These are phyloP conservation scores for Caryopteris hybrid DNA, from an alignment of 305 asterid genomes.

Conservation along the genomic window DNA sequence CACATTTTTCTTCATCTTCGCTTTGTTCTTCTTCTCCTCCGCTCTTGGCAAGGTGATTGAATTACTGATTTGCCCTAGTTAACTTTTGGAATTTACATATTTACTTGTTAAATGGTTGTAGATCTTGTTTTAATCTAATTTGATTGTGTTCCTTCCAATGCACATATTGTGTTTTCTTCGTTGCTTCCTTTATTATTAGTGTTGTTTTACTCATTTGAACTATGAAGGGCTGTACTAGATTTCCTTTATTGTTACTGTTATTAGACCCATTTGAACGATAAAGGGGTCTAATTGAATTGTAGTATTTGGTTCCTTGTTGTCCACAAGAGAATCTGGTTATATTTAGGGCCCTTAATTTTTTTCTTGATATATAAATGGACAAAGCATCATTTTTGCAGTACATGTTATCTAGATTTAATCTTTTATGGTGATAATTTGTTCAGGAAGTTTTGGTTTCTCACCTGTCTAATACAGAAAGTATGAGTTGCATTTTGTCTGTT, in stretches of 20 bases:
- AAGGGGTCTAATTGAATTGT: not conserved
- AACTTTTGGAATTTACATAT: not conserved
- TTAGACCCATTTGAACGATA: not conserved
- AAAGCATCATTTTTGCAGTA: not conserved
- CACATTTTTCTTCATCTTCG: conserved; percentile 21
- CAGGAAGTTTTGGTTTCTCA: conserved; percentile 3
- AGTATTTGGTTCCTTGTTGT: not conserved
- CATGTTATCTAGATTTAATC: conserved; percentile 3
- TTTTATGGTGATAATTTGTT: not conserved
- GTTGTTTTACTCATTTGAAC: too few relatives aligned
- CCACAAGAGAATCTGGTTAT: not conserved
- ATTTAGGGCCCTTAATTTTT: not conserved
- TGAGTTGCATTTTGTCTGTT: conserved; percentile 9
- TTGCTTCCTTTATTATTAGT: not conserved
- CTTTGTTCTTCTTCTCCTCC: conserved; percentile 14
- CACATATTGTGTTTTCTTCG: not conserved
- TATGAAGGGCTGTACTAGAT: too few relatives aligned
- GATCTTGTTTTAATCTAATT: conserved; percentile 19
- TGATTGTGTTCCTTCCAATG: conserved; percentile 3
- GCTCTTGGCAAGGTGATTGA: conserved; percentile 36
- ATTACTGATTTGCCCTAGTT: conserved; percentile 14
- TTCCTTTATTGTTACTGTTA: not conserved
- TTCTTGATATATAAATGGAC: not conserved
- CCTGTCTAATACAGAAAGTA: not conserved
- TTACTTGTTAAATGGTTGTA: not conserved